A percentile compares a stretch with the other conserved stretches of the same genome.
Conservation (phyloP, 441 rosid genomes). For the Manihot esculenta region DNA sequence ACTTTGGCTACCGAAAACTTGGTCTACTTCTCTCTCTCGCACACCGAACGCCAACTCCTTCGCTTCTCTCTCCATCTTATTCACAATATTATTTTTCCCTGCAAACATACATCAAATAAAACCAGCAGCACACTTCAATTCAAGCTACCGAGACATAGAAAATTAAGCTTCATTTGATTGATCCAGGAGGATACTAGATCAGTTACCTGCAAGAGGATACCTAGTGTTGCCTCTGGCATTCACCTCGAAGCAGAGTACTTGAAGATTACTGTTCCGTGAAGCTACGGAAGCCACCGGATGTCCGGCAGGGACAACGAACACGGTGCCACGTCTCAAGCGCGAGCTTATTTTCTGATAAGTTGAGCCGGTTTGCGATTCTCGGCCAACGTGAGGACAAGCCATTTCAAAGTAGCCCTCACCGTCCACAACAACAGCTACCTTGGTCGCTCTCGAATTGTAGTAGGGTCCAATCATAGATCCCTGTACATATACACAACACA, state of each 20-base stretch:
- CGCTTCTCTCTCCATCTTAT: slow-evolving; percentile 40
- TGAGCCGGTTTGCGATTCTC: too few species aligned
- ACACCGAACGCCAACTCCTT: slow-evolving; percentile 43
- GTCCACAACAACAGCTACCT: slow-evolving; percentile 33
- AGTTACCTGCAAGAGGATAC: slow-evolving; percentile 40
- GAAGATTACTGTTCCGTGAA: slow-evolving; percentile 31
- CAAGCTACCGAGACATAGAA: too few species aligned
- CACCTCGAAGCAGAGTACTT: slow-evolving; percentile 45
- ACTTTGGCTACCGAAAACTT: slow-evolving; percentile 34
- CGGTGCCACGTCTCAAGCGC: slow-evolving; percentile 23
- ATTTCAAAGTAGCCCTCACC: slow-evolving; percentile 53
- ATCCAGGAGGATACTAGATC: not conserved
- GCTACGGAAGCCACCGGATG: slow-evolving; percentile 46
- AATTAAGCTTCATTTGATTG: too few species aligned
- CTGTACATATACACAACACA: slow-evolving; percentile 9
- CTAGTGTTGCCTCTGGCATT: slow-evolving; percentile 40
- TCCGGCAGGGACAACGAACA: slow-evolving; percentile 39
- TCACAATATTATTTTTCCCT: slow-evolving; percentile 39
- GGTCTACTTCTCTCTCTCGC: slow-evolving; percentile 37
- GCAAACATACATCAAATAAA: not conserved
- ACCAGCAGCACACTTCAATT: too few species aligned
- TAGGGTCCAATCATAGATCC: slow-evolving; percentile 46
- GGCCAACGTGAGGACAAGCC: slow-evolving; percentile 44
- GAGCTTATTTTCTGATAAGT: slow-evolving; percentile 35
- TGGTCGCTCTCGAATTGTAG: slow-evolving; percentile 49